Evolutionary conservation across 768 basidiomycete species (phyloP), one percentile per base, ranked within the genome.

Genomic region (Mycena polygramma): DNA sequence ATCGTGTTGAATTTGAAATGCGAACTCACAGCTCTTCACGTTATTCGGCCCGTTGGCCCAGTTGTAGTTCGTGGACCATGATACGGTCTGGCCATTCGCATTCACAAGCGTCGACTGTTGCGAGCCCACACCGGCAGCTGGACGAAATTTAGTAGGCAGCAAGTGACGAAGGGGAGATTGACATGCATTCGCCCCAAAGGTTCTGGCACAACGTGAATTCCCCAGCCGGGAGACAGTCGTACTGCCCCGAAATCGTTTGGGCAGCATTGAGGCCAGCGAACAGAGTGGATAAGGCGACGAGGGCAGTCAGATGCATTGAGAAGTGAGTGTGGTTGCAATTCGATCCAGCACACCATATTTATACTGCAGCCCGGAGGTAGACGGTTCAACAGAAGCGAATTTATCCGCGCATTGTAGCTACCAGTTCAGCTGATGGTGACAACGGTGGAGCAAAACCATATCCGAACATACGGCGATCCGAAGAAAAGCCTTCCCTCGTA

Each of bases 121-220:
- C 20, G 77, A 81, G 17, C 88, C 89, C 1, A 83, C 83, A 17
- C 89, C 89, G 20, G 80, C 69, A 9, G 67, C 85, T 88, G 57
- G n/a, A 41, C 15, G 2, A 52, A 35, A 39, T 51, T 55, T 24
- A 26, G 24, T 43, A 48, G 20, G n/a, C 58, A 19, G 55, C 35
- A 26, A 46, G 48, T 10, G 30, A 35, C 1, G 0, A 37, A 58
- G 37, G 8, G 17, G 43, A 55, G 13, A n/a, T 35, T 4, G 43
- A 74, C 82, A 48, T 68, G 86, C 86, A 59, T 22, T 76, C 73
- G 17, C 87, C 88, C 88, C 88, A 90, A 26, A 87, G 84, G 75
- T 90, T 88, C 75, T 89, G 86, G 80, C 88, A 89, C 52, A 89
- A 83, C 0, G 81, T 84, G 76, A 81, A 90, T 15, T 77, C 75